These are phyloP conservation scores for Cardamine occulta DNA, from an alignment of 345 rosid genomes.

Conservation along the genomic window DNA sequence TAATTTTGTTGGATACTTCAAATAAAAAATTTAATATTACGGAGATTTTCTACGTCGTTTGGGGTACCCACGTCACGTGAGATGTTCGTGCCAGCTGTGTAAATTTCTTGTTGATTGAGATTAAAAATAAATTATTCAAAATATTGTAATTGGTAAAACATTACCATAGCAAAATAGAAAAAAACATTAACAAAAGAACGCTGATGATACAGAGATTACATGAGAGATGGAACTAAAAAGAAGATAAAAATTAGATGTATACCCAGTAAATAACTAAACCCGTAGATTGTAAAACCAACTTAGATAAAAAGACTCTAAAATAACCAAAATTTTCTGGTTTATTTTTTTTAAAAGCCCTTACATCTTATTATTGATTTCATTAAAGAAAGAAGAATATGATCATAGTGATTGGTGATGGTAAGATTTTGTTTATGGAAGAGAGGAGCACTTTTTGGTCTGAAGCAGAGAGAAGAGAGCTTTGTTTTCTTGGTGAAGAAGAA, in stretches of 20 bases:
- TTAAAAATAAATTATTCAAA: neutral
- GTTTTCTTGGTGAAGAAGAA: constrained; percentile 77
- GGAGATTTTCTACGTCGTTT: constrained; percentile 23
- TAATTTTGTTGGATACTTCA: constrained; percentile 34
- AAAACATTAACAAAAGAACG: constrained; percentile 24
- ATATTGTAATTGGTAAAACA: no score
- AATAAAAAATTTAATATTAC: constrained; percentile 13
- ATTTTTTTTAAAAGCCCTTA: neutral
- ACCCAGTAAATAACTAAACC: constrained; percentile 39
- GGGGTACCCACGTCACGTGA: constrained; percentile 42
- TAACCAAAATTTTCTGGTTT: constrained; percentile 8
- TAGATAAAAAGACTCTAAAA: constrained; percentile 9
- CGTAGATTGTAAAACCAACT: constrained; percentile 27
- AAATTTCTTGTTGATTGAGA: constrained; percentile 2
- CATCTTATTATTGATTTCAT: constrained; percentile 1
- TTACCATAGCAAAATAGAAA: no score
- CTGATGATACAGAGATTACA: constrained; percentile 13
- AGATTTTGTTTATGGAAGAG: constrained; percentile 32
- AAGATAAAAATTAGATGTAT: constrained; percentile 32
- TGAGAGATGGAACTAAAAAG: constrained; percentile 1
- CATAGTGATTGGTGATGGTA: constrained; percentile 28
- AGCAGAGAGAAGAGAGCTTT: constrained; percentile 57
- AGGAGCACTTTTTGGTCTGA: constrained; percentile 40
- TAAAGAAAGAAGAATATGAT: constrained; percentile 30
- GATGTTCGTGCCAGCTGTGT: constrained; percentile 37